Evolutionary conservation across 2,329 filamentous ascomycete genomes (phyloP), one percentile per base, ranked within the genome.

Genomic region (Botryotinia narcissicola): DNA sequence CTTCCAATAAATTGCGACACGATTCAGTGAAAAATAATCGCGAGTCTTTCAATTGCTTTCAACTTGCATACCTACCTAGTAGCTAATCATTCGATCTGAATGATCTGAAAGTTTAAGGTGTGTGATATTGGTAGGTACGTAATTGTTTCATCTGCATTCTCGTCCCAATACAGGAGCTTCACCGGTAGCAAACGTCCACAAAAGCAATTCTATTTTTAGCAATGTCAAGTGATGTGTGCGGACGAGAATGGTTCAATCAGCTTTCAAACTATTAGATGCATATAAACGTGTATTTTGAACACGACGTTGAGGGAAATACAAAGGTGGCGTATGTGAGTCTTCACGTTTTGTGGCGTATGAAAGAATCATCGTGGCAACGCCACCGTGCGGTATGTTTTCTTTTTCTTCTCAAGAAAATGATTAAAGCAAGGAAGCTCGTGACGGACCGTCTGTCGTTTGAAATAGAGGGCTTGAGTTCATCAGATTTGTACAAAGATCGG

Each of bases 71-170:
- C 25, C 8, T 29, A 29, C 29, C 16, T 14, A 64, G 61, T 46
- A 64, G 42, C 22, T 16, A 37, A 54, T 51, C 66, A 54, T 51
- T 51, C 66, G 48, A 32, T 68, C 48, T 48, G 48, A 42, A 32
- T 40, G 64, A 29, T 67, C 35, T 40, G 14, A 29, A 20, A 20
- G 46, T 29, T 7, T 32, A 57, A 42, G 66, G 32, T 48, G 42
- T 57, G 25, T n/a, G 20, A 29, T 57, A 42, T 68, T 57, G 48
- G 48, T 57, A 68, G 48, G 35, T 42, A 42, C 35, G 48, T 32
- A 42, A 32, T 42, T 29, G 35, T 57, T 68, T 68, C 66, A 68
- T 68, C 66, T 57, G 48, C 48, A 68, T 42, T 18, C 48, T 68
- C 48, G 35, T 57, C 66, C 48, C 46, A 57, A 68, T 32, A 25